Percentiles rank a stretch among this genome's conserved stretches.
Conservation (phyloP, 345 rosid genomes). For the Populus nigra region DNA sequence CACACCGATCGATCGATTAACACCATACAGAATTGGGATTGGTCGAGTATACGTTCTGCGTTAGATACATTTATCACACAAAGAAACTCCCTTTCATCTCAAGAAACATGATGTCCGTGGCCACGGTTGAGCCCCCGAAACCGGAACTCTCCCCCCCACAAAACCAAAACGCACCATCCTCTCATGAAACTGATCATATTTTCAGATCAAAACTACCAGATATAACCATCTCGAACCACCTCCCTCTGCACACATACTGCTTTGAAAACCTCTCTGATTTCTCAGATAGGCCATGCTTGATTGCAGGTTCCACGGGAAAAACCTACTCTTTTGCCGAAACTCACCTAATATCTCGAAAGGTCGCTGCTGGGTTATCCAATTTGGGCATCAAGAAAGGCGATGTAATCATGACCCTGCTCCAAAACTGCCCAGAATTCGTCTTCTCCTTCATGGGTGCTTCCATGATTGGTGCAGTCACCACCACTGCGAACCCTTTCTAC, state of each 20-base stretch:
- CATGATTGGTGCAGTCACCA: constrained; percentile 75
- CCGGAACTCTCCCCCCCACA: constrained; percentile 17
- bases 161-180: constrained; percentile 3
- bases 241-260: constrained; percentile 74
- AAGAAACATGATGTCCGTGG: constrained; percentile 24
- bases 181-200: constrained; percentile 26
- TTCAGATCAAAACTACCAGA: constrained; percentile 83
- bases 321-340: constrained; percentile 52
- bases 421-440: constrained; percentile 74
- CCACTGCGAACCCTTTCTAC: constrained; percentile 87
- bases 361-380: constrained; percentile 57
- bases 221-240: constrained; percentile 66
- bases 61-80: too few species aligned
- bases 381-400: constrained; percentile 66
- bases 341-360: constrained; percentile 40
- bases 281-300: constrained; percentile 57
- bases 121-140: constrained; percentile 20
- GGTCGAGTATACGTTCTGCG: too few species aligned
- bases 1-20: too few species aligned
- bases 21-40: too few species aligned
- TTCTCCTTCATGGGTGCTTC: constrained; percentile 88
- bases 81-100: not conserved
- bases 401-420: constrained; percentile 86
- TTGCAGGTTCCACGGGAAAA: constrained; percentile 53
- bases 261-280: constrained; percentile 45